Evolutionary conservation across 768 basidiomycete species (phyloP).

Genomic region (Coprinellus micaceus): DNA sequence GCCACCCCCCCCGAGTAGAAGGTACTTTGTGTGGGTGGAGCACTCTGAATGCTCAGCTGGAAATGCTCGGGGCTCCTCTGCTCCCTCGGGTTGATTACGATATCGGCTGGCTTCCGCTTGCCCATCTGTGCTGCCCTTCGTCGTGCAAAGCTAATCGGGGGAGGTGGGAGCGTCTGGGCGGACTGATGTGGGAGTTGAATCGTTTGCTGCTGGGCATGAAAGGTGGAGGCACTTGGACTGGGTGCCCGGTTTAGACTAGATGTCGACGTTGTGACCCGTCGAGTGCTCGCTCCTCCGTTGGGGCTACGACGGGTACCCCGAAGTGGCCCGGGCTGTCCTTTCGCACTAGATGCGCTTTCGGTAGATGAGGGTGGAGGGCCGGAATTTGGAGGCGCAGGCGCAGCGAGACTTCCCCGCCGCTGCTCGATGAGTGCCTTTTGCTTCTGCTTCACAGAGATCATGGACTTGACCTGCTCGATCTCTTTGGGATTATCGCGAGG

Average conservation of each 20-base stretch:
- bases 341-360: conserved; percentile 19
- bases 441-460: conserved; percentile 62
- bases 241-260: conserved; percentile 25
- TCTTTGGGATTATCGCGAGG: conserved; percentile 55
- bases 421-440: conserved; percentile 71
- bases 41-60: conserved; percentile 71
- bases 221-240: conserved; percentile 31
- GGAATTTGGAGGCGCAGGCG: conserved; percentile 24
- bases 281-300: conserved; percentile 27
- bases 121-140: conserved; percentile 66
- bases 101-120: conserved; percentile 77
- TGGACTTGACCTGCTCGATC: conserved; percentile 60
- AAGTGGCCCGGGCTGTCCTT: conserved; percentile 7
- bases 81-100: conserved; percentile 71
- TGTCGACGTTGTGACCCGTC: conserved; percentile 21
- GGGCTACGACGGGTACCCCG: conserved; percentile 37
- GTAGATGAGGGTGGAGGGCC: conserved; percentile 26
- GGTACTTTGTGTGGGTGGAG: conserved; percentile 55
- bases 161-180: conserved; percentile 54
- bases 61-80: conserved; percentile 49
- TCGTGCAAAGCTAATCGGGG: conserved; percentile 73
- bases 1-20: conserved; percentile 55
- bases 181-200: conserved; percentile 22
- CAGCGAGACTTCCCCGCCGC: conserved; percentile 57
- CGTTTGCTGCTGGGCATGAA: conserved; percentile 20